Evolutionary conservation across 1,139 yeast species (phyloP).

Genomic region (Pichia sp.): DNA sequence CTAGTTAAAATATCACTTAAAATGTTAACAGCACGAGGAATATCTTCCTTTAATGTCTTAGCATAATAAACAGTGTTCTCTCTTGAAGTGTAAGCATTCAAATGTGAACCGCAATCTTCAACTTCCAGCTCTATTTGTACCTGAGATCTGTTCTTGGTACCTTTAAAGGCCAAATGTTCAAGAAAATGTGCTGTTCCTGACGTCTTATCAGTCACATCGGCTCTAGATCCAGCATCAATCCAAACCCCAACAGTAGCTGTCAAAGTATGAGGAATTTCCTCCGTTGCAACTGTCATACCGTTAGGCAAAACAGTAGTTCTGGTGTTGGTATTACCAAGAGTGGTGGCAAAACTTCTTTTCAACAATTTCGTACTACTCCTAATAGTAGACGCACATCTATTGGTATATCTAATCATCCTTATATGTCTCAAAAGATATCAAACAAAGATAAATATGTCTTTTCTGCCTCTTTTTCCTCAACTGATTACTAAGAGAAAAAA

Average conservation of each 20-base stretch:
- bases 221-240: slow-evolving; percentile 98
- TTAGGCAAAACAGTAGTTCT: slow-evolving; percentile 61
- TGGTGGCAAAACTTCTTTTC: neutral
- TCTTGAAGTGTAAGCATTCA: slow-evolving; percentile 94
- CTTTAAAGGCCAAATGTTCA: slow-evolving; percentile 95
- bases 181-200: slow-evolving; percentile 95
- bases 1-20: slow-evolving; percentile 83
- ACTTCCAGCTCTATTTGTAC: slow-evolving; percentile 81
- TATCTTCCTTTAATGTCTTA: slow-evolving; percentile 71
- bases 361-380: too few relatives aligned
- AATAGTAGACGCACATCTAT: too few relatives aligned
- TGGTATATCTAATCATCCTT: neutral
- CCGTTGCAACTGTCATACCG: slow-evolving; percentile 93
- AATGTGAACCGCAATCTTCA: slow-evolving; percentile 93
- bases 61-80: slow-evolving; percentile 97
- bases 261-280: slow-evolving; percentile 74
- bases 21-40: slow-evolving; percentile 81
- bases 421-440: neutral
- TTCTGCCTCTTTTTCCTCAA: too few relatives aligned
- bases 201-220: slow-evolving; percentile 73
- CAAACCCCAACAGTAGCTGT: slow-evolving; percentile 97
- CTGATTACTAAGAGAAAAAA: too few relatives aligned
- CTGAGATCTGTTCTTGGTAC: slow-evolving; percentile 80
- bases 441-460: too few relatives aligned
- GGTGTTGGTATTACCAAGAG: slow-evolving; percentile 26